Evolutionary conservation across 441 rosid species (phyloP).

Genomic region (Erodium trifolium): DNA sequence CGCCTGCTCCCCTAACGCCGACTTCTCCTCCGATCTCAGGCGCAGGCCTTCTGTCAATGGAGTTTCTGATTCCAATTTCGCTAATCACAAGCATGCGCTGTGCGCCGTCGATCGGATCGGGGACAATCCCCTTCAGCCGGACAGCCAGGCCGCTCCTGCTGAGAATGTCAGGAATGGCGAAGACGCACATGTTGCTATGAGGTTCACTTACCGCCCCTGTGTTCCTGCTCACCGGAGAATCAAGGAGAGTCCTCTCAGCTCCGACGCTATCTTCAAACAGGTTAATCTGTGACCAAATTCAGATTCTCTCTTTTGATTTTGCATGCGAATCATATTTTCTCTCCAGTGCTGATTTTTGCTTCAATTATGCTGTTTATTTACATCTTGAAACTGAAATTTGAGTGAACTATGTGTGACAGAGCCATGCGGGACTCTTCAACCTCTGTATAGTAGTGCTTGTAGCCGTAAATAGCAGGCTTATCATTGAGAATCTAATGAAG

Average conservation of each 20-base stretch:
- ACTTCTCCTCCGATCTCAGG: conserved; percentile 3
- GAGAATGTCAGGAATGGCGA: conserved; percentile 22
- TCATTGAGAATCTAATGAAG: conserved; percentile 93
- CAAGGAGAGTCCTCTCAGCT: conserved; percentile 94
- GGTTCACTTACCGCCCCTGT: conserved; percentile 59
- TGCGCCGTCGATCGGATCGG: neutral
- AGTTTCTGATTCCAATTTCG: neutral
- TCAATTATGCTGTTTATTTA: neutral
- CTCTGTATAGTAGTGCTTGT: conserved; percentile 92
- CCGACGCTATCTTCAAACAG: conserved; percentile 85
- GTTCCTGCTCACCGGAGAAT: conserved; percentile 73
- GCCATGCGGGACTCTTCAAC: conserved; percentile 99
- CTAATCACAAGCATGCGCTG: too few species aligned
- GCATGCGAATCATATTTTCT: neutral
- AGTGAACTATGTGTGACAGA: conserved; percentile 37
- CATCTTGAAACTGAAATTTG: neutral
- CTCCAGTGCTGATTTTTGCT: neutral
- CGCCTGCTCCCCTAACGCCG: neutral
- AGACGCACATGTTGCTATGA: conserved; percentile 16
- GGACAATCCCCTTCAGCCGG: neutral
- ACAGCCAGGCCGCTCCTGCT: conserved; percentile 7
- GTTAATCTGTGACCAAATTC: conserved; percentile 22
- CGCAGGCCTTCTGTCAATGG: neutral
- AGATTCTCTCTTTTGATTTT: neutral
- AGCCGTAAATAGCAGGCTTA: conserved; percentile 95